Evolutionary conservation across 257 asterid genomes (phyloP).

Genomic region (Thymus mandschuricus): DNA sequence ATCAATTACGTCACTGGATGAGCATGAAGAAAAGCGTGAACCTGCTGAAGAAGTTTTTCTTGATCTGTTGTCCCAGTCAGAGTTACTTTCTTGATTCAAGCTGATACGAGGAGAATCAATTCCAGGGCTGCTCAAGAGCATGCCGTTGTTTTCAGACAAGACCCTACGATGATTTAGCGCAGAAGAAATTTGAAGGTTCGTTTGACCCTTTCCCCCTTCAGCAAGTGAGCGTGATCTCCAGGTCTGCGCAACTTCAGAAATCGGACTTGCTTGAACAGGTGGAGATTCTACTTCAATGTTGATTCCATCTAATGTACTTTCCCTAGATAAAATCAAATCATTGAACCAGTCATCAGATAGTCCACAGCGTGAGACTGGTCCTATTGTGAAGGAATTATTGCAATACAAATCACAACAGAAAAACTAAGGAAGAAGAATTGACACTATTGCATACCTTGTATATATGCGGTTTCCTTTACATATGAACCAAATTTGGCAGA

Average conservation of each 20-base stretch:
- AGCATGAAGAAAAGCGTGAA: constrained; percentile 57
- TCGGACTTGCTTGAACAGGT: constrained; percentile 46
- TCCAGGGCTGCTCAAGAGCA: constrained; percentile 37
- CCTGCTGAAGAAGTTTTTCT: constrained; percentile 61
- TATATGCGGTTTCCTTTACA: constrained; percentile 79
- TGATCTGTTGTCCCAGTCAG: constrained; percentile 45
- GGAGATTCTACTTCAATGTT: constrained; percentile 41
- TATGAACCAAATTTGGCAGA: constrained; percentile 81
- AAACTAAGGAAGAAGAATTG: not conserved
- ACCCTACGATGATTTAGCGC: constrained; percentile 43
- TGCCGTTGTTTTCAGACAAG: constrained; percentile 47
- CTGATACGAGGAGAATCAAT: constrained; percentile 36
- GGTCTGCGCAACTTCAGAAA: constrained; percentile 43
- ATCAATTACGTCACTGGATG: constrained; percentile 49
- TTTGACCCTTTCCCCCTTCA: constrained; percentile 45
- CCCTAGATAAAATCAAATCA: constrained; percentile 45
- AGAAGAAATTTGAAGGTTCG: constrained; percentile 30
- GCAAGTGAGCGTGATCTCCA: constrained; percentile 51
- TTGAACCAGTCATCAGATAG: constrained; percentile 31
- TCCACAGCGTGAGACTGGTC: constrained; percentile 19
- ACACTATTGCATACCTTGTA: constrained; percentile 55
- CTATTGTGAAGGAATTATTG: not conserved
- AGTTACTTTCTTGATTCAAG: constrained; percentile 45
- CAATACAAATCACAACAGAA: constrained; percentile 15
- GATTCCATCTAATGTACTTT: constrained; percentile 44